Percentiles rank a stretch among this genome's conserved stretches.
These are phyloP conservation scores for Azolla pinnata DNA, from an alignment of 75 land plant genomes.

Conservation along the genomic window DNA sequence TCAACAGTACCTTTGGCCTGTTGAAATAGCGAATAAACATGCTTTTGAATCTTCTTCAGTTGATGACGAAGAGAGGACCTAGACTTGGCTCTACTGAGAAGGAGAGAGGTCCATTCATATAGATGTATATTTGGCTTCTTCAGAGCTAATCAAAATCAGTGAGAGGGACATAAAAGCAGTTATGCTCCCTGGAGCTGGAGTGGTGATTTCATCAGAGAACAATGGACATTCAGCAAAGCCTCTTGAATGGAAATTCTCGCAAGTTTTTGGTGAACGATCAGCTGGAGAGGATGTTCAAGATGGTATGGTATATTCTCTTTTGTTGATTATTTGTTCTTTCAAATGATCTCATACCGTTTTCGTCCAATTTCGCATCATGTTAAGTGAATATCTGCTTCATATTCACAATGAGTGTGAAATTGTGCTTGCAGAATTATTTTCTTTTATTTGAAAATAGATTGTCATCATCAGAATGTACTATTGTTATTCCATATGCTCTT, in stretches of 20 bases:
- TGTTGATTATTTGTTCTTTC: not conserved
- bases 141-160: not conserved
- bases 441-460: not conserved
- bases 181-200: not conserved
- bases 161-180: not conserved
- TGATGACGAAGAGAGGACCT: not conserved
- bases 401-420: too few species aligned
- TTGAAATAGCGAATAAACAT: too few species aligned
- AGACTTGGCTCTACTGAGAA: too few species aligned
- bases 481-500: too few species aligned
- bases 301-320: slow-evolving; percentile 19
- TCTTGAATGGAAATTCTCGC: slow-evolving; percentile 37
- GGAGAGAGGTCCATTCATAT: not conserved
- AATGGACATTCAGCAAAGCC: slow-evolving; percentile 14
- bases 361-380: not conserved
- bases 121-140: not conserved
- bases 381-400: not conserved
- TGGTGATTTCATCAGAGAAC: not conserved
- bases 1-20: too few species aligned
- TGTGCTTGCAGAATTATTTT: not conserved
- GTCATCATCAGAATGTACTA: too few species aligned
- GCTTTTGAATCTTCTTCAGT: not conserved
- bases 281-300: slow-evolving; percentile 67
- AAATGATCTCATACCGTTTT: not conserved
- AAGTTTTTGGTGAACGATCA: slow-evolving; percentile 38